Conservation (phyloP, 805 yeast species). For the Candida golubevii region DNA sequence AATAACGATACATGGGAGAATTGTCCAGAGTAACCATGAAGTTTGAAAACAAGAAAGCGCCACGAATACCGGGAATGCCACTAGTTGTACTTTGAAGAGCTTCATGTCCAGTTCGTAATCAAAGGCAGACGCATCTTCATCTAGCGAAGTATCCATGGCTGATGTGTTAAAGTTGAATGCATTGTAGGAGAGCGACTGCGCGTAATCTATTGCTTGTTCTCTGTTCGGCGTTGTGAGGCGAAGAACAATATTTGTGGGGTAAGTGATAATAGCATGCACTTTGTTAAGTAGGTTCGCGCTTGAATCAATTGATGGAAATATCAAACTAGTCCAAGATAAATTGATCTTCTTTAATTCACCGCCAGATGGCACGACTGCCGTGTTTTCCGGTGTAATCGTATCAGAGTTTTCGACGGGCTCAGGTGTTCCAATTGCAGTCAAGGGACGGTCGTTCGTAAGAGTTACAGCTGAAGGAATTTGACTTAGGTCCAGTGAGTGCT, state of each 20-base stretch:
- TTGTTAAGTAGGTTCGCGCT: slow-evolving; percentile 3
- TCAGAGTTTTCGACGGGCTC: neutral
- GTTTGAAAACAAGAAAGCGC: slow-evolving; percentile 4
- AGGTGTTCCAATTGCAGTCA: slow-evolving; percentile 2
- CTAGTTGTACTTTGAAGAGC: slow-evolving; percentile 9
- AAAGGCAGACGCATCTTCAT: slow-evolving; percentile 1
- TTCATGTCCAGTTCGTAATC: slow-evolving; percentile 8
- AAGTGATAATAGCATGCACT: slow-evolving; percentile 2
- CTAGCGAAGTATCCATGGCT: neutral
- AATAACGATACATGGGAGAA: neutral
- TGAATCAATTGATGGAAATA: slow-evolving; percentile 8
- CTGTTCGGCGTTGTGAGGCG: slow-evolving; percentile 16
- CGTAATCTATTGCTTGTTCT: slow-evolving; percentile 14
- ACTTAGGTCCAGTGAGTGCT: slow-evolving; percentile 18
- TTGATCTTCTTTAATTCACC: neutral
- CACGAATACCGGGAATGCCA: slow-evolving; percentile 5
- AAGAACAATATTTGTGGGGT: slow-evolving; percentile 12
- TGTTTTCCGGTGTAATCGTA: neutral
- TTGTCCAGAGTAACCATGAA: neutral
- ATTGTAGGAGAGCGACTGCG: slow-evolving; percentile 6
- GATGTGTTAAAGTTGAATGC: slow-evolving; percentile 12
- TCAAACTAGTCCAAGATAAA: slow-evolving; percentile 1
- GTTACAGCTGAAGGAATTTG: neutral
- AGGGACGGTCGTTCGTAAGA: slow-evolving; percentile 9
- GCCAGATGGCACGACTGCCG: neutral